A percentile compares a stretch with the other conserved stretches of the same genome.
These are phyloP conservation scores for Colletotrichum horii DNA, from an alignment of 2,329 filamentous ascomycete species.

Conservation along the genomic window DNA sequence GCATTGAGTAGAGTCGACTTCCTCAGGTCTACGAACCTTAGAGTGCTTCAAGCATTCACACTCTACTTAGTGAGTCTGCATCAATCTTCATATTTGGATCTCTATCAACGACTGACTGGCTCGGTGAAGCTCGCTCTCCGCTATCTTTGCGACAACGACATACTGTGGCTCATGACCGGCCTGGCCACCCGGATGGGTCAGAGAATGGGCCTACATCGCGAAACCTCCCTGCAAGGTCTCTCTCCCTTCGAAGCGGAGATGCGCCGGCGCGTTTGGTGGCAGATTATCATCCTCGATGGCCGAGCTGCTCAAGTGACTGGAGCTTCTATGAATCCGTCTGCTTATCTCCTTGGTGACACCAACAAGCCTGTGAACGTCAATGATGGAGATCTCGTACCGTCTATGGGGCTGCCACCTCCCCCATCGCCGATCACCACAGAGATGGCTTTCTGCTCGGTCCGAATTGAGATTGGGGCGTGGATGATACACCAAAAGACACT, in stretches of 20 bases:
- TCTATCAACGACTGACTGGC: conserved; percentile 24
- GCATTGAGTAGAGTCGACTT: conserved; percentile 61
- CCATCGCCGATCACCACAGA: conserved; percentile 25
- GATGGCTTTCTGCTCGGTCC: conserved; percentile 10
- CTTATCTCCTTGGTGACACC: conserved; percentile 38
- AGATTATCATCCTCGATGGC: conserved; percentile 62
- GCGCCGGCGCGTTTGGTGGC: conserved; percentile 70
- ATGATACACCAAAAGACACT: conserved; percentile 2
- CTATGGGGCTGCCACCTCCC: conserved; percentile 37
- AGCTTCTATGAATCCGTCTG: conserved; percentile 52
- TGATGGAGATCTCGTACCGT: conserved; percentile 61
- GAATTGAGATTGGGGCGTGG: conserved; percentile 5
- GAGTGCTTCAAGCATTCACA: conserved; percentile 62
- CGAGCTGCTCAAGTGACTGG: conserved; percentile 46
- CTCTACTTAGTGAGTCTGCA: conserved; percentile 54
- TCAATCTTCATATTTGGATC: not conserved
- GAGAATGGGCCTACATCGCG: conserved; percentile 70
- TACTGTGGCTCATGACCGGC: conserved; percentile 66
- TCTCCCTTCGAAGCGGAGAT: conserved; percentile 70
- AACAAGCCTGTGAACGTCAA: conserved; percentile 62
- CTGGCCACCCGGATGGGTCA: conserved; percentile 67
- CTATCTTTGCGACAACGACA: conserved; percentile 62
- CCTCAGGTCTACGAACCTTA: conserved; percentile 60
- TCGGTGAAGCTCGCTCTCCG: conserved; percentile 54
- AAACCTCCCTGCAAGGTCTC: conserved; percentile 60